A percentile compares a stretch with the other conserved stretches of the same genome.
Evolutionary conservation across 2,329 filamentous ascomycete genomes (phyloP).

Genomic region (Fusarium pseudonygamai): DNA sequence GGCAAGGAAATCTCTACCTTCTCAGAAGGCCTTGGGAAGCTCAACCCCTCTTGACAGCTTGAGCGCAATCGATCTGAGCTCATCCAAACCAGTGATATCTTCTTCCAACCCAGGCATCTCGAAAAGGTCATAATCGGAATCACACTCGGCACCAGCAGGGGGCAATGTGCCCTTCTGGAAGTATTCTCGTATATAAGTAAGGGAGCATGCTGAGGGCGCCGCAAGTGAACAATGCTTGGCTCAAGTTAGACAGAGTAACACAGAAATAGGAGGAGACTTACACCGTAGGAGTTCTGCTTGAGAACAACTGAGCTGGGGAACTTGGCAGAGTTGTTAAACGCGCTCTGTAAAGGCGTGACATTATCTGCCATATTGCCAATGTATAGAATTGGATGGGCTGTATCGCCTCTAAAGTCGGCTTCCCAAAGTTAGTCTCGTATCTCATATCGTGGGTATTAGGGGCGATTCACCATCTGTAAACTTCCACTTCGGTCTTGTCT

Average conservation of each 20-base stretch:
- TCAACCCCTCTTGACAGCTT: slow-evolving; percentile 29
- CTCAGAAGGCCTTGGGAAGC: slow-evolving; percentile 26
- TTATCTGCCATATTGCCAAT: slow-evolving; percentile 58
- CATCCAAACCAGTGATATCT: slow-evolving; percentile 17
- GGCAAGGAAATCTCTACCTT: background rate
- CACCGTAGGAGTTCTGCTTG: slow-evolving; percentile 61
- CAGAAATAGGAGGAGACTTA: slow-evolving; percentile 42
- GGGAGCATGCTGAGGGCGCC: slow-evolving; percentile 56
- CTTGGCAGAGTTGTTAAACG: slow-evolving; percentile 54
- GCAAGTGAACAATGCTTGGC: slow-evolving; percentile 60
- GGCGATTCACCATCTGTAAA: slow-evolving; percentile 46
- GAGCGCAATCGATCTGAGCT: slow-evolving; percentile 30
- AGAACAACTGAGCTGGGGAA: slow-evolving; percentile 59
- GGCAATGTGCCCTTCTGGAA: slow-evolving; percentile 60
- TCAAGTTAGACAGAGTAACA: background rate
- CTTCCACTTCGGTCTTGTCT: slow-evolving; percentile 51
- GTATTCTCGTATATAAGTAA: slow-evolving; percentile 53
- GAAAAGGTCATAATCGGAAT: slow-evolving; percentile 56
- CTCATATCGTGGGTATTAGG: background rate
- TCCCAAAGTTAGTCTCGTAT: background rate
- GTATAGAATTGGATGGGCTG: slow-evolving; percentile 56
- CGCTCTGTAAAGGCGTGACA: slow-evolving; percentile 58
- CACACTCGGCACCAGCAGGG: slow-evolving; percentile 55
- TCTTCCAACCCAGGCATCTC: slow-evolving; percentile 38
- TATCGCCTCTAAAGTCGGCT: slow-evolving; percentile 48